Evolutionary conservation across 177 flowering plant species (phyloP).

Genomic region (Telopea speciosissima): DNA sequence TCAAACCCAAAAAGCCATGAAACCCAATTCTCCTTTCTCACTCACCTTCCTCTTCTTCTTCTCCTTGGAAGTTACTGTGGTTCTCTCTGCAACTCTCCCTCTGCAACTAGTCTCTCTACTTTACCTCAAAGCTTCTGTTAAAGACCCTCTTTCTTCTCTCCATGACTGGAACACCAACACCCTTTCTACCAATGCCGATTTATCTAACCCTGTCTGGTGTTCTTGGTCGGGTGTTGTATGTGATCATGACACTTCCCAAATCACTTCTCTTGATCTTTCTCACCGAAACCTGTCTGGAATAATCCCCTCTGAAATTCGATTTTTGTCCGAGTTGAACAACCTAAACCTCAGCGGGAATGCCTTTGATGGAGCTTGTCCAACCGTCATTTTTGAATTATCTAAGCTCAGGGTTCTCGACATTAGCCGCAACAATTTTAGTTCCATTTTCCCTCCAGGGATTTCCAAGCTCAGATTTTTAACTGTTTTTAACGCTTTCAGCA

Average conservation of each 20-base stretch:
- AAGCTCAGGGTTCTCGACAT: constrained; percentile 57
- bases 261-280: constrained; percentile 68
- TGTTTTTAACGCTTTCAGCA: constrained; percentile 64
- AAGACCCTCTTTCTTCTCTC: constrained; percentile 41
- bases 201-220: constrained; percentile 54
- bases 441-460: constrained; percentile 60
- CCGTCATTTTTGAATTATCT: constrained; percentile 43
- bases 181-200: constrained; percentile 10
- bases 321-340: constrained; percentile 36
- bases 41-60: constrained; percentile 13
- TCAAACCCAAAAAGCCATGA: constrained; percentile 53
- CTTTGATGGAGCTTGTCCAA: constrained; percentile 59
- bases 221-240: constrained; percentile 84
- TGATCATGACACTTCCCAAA: constrained; percentile 27
- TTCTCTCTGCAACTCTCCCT: constrained; percentile 30
- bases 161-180: constrained; percentile 41
- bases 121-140: constrained; percentile 53
- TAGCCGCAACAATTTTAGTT: constrained; percentile 67
- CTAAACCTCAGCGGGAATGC: constrained; percentile 69
- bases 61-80: constrained; percentile 5
- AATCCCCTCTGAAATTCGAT: constrained; percentile 41
- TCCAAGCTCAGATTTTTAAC: constrained; percentile 46
- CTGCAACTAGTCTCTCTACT: constrained; percentile 58
- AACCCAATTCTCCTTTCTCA: constrained; percentile 15
- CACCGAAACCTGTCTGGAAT: constrained; percentile 65